Conservation (phyloP, 257 asterid species). For the Forsythia viridissima region DNA sequence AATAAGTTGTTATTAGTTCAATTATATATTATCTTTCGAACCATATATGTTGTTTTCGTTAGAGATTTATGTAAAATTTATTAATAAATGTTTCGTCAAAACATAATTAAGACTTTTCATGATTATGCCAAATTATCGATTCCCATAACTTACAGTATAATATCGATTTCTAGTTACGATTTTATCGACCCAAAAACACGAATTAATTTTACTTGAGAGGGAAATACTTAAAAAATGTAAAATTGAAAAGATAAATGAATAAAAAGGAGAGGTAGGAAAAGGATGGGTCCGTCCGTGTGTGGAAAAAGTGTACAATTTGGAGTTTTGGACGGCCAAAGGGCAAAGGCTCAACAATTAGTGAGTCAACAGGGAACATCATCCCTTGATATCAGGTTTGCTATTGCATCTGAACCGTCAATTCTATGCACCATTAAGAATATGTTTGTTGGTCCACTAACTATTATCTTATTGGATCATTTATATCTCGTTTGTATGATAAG, state of each 20-base stretch:
- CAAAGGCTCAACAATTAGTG: background rate
- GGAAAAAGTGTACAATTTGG: background rate
- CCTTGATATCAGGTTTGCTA: background rate
- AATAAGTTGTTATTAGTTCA: too few relatives aligned
- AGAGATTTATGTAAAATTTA: too few relatives aligned
- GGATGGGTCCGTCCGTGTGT: background rate
- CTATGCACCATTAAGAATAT: background rate
- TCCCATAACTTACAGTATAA: too few relatives aligned
- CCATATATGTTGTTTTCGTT: too few relatives aligned
- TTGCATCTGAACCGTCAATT: background rate
- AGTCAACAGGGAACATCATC: background rate
- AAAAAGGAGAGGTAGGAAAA: background rate
- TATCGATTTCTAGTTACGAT: background rate
- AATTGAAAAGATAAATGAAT: background rate
- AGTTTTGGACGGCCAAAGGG: background rate
- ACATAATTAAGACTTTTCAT: too few relatives aligned
- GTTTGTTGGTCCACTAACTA: background rate
- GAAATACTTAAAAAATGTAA: too few relatives aligned
- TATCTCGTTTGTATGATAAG: too few relatives aligned
- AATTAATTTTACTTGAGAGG: too few relatives aligned
- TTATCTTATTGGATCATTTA: background rate
- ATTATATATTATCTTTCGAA: too few relatives aligned
- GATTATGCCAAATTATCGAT: too few relatives aligned
- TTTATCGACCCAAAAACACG: too few relatives aligned
- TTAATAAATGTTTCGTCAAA: too few relatives aligned